Evolutionary conservation across 2,329 filamentous ascomycete species (phyloP), one percentile per base, ranked within the genome.

Genomic region (Aspergillus sclerotialis): DNA sequence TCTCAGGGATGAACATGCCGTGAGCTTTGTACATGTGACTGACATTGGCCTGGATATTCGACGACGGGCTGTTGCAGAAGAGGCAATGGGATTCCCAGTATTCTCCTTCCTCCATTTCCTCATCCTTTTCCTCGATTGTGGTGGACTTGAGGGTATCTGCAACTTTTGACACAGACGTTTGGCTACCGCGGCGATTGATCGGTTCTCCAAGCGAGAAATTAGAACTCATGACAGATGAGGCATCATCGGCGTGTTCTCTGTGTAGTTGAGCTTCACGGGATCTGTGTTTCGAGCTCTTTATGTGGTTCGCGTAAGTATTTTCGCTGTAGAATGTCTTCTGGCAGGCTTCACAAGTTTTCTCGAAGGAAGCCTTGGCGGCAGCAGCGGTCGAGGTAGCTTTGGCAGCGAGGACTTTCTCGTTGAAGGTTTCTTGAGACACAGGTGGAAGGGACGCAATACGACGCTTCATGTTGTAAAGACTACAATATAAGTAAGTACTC

Each of bases 1-100:
- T 84, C 60, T 98, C 92, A 0, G 92, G 92, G 42, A 98, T 82
- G 62, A 96, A 95, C 79, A 95, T 88, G 67, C 90, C 87, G 57
- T 98, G 92, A 51, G 82, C 81, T 40, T 85, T 83, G 56, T 83
- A 80, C 92, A 98, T 98, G 57, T 98, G 92, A 26, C 78, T 68
- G 21, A 87, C 70, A 53, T 89, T 95, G 19, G 89, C 69, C n/a
- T 77, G 64, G 5, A 87, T 66, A 9, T 77, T 83, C 1, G 85
- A 78, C 0, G 88, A 93, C 32, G 82, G 72, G 53, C 84, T 84
- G 61, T 92, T 93, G 72, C 92, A 98, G 72, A 98, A 96, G 11
- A 98, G 70, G 58, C 92, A 98, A 44, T 60, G 60, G 23, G 67
- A 70, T 61, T 57, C 64, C 60, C 50, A 75, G 49, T 24, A 76